Evolutionary conservation across 106 monocot species (phyloP).

Genomic region (Vanilla planifolia): DNA sequence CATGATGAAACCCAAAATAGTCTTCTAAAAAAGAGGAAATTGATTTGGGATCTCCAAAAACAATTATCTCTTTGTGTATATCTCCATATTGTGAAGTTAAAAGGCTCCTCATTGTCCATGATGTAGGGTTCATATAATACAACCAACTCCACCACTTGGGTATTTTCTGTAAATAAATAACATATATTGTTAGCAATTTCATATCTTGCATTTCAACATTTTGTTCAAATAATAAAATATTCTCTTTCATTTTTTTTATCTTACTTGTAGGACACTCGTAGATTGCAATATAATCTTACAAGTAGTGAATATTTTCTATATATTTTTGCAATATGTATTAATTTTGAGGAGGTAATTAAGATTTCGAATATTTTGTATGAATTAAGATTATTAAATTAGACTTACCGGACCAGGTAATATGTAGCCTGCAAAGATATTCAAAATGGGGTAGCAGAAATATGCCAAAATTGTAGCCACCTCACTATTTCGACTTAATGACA

Average conservation of each 20-base stretch:
- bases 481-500: slow-evolving; percentile 11
- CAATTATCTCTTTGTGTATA: slow-evolving; percentile 1
- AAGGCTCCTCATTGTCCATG: slow-evolving; percentile 9
- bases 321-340: no score
- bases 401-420: slow-evolving; percentile 17
- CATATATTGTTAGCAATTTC: no score
- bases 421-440: slow-evolving; percentile 11
- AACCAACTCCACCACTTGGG: slow-evolving; percentile 15
- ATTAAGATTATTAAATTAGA: no score
- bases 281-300: no score
- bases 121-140: slow-evolving; percentile 5
- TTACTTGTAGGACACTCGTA: no score
- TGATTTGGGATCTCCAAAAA: slow-evolving; percentile 5
- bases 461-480: slow-evolving; percentile 1
- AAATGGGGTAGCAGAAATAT: slow-evolving; percentile 1
- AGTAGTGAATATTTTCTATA: no score
- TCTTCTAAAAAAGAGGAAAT: not conserved
- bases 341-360: no score
- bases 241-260: no score
- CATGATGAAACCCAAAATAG: slow-evolving; percentile 3
- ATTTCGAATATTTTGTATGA: no score
- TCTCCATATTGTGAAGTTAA: slow-evolving; percentile 21
- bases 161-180: slow-evolving; percentile 11
- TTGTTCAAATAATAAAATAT: no score
- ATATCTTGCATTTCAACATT: no score